Percentiles rank a stretch among this genome's conserved stretches.
These are phyloP conservation scores for Lichtheimia corymbifera DNA, from an alignment of 371 early-diverging fungal species.

Conservation along the genomic window DNA sequence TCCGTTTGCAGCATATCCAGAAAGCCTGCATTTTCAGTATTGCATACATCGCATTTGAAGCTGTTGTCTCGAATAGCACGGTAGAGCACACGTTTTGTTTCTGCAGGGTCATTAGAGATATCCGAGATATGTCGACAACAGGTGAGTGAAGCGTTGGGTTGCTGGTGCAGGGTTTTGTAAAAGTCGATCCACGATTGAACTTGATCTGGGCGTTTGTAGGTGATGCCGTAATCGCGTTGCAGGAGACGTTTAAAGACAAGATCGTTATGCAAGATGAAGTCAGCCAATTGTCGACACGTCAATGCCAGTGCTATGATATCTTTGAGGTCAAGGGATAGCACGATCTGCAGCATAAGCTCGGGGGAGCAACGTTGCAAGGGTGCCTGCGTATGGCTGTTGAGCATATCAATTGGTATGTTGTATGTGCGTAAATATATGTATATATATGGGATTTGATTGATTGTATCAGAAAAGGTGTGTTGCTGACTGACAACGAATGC, in stretches of 20 bases:
- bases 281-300: conserved; percentile 24
- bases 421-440: no score
- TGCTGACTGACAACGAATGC: no score
- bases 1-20: conserved; percentile 31
- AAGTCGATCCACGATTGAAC: conserved; percentile 25
- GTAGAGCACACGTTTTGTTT: conserved; percentile 31
- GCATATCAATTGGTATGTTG: conserved; percentile 1
- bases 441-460: no score
- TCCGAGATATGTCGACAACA: conserved; percentile 19
- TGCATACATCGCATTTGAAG: conserved; percentile 31
- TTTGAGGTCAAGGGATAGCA: conserved; percentile 20
- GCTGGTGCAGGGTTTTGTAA: conserved; percentile 16
- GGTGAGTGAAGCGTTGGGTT: neutral
- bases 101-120: conserved; percentile 17
- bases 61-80: conserved; percentile 6
- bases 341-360: conserved; percentile 28
- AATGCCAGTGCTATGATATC: conserved; percentile 27
- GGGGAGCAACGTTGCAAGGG: conserved; percentile 25
- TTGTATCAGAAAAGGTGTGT: no score
- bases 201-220: conserved; percentile 25
- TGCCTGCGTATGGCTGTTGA: conserved; percentile 9
- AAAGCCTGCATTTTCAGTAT: conserved; percentile 19
- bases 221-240: conserved; percentile 35
- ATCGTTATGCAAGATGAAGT: conserved; percentile 26
- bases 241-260: conserved; percentile 27